A percentile compares a stretch with the other conserved stretches of the same genome.
Conservation (phyloP, 1,284 basidiomycete genomes). For the Phaffia rhodozyma region DNA sequence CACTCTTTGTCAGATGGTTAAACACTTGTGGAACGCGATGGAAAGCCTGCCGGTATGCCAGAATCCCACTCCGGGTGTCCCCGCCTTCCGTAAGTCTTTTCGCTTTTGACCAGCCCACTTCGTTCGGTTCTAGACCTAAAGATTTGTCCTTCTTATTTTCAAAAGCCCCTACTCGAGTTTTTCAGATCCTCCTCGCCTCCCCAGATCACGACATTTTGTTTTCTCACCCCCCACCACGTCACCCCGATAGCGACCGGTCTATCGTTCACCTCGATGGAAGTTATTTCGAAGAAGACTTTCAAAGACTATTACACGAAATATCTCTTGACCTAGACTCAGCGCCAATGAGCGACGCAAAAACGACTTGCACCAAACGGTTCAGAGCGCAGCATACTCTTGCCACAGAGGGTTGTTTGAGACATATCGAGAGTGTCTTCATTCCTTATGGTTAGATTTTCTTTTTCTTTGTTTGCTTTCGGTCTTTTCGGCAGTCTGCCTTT, state of each 20-base stretch:
- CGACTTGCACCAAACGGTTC: constrained; percentile 85
- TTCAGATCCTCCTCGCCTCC: constrained; percentile 30
- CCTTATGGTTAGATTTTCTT: constrained; percentile 62
- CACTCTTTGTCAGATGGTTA: constrained; percentile 38
- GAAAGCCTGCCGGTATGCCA: background rate
- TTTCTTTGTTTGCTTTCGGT: constrained; percentile 33
- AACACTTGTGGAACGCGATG: constrained; percentile 2
- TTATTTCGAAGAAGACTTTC: constrained; percentile 68
- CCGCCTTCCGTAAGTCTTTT: constrained; percentile 12
- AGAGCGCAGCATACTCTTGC: constrained; percentile 60
- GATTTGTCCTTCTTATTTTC: constrained; percentile 24
- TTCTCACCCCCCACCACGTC: constrained; percentile 22
- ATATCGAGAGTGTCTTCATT: constrained; percentile 82
- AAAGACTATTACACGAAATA: constrained; percentile 65
- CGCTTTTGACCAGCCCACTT: background rate
- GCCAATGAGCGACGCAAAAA: constrained; percentile 51
- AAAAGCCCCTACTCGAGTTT: constrained; percentile 31
- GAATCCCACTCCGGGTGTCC: background rate
- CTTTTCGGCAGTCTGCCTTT: background rate
- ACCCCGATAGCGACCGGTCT: constrained; percentile 19
- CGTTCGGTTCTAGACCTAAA: constrained; percentile 27
- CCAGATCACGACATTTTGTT: constrained; percentile 22
- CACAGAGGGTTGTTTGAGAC: constrained; percentile 44
- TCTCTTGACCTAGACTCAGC: constrained; percentile 33
- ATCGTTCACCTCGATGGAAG: constrained; percentile 39